Percentiles rank a stretch among this genome's conserved stretches.
Evolutionary conservation across 176 grass and related monocot species (phyloP).

Genomic region (Paspalum vaginatum): DNA sequence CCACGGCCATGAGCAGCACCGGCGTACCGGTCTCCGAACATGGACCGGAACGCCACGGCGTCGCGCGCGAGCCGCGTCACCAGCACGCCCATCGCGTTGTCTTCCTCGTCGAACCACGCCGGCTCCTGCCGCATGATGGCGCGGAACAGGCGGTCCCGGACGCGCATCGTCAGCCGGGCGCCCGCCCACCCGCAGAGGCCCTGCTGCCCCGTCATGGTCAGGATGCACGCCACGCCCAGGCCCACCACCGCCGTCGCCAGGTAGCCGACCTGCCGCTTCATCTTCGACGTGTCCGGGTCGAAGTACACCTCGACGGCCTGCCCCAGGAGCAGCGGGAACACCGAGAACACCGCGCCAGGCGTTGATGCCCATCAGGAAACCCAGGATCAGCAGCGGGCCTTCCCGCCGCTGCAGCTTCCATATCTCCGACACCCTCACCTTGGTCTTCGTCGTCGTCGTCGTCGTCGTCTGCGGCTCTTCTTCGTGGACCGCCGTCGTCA

Average conservation of each 20-base stretch:
- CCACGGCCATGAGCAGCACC: conserved; percentile 64
- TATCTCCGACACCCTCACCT: conserved; percentile 29
- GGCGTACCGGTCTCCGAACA: conserved; percentile 71
- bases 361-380: conserved; percentile 54
- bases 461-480: background rate
- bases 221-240: conserved; percentile 55
- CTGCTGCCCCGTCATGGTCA: conserved; percentile 71
- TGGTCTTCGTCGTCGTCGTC: background rate
- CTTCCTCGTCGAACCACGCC: conserved; percentile 64
- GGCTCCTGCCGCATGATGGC: conserved; percentile 63
- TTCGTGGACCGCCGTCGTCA: background rate
- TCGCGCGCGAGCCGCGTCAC: conserved; percentile 57
- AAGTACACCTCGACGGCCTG: conserved; percentile 67
- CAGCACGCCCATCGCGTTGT: conserved; percentile 55
- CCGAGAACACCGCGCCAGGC: conserved; percentile 64
- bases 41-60: conserved; percentile 50
- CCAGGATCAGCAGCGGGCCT: conserved; percentile 48
- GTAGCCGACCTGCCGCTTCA: conserved; percentile 58
- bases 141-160: conserved; percentile 53
- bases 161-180: conserved; percentile 48
- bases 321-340: conserved; percentile 67
- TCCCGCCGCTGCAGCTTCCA: conserved; percentile 60
- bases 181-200: conserved; percentile 67
- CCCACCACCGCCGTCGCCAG: conserved; percentile 50
- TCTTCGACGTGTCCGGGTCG: conserved; percentile 33